phyloP scores from a whole-genome alignment of 2,329 filamentous ascomycete genomes.

The Monosporascus sp. region DNA sequence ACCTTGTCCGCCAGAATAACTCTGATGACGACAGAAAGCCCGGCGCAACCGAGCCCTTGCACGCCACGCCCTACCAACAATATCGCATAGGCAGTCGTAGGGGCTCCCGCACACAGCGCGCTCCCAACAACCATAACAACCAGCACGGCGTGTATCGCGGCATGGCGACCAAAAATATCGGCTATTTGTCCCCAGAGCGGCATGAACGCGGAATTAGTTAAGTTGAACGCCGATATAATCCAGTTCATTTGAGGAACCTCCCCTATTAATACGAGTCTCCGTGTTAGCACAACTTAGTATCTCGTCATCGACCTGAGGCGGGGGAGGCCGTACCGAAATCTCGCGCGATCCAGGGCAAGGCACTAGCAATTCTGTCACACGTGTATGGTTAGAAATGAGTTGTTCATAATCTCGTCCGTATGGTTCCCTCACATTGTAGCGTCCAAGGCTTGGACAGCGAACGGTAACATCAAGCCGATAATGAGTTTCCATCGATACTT shows the following conservation, averaged over 20 bases:
- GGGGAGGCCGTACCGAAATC: slow-evolving; percentile 48
- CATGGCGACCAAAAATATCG: slow-evolving; percentile 60
- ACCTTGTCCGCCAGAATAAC: slow-evolving; percentile 63
- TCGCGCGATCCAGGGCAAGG: slow-evolving; percentile 55
- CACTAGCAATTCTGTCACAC: slow-evolving; percentile 40
- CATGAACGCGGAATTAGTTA: slow-evolving; percentile 62
- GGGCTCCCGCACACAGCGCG: slow-evolving; percentile 54
- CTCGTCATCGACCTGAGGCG: not conserved
- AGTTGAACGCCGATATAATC: slow-evolving; percentile 64
- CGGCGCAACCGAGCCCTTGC: slow-evolving; percentile 57
- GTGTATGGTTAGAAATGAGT: slow-evolving; percentile 1
- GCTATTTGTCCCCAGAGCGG: slow-evolving; percentile 60
- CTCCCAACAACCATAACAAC: slow-evolving; percentile 55
- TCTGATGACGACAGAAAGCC: slow-evolving; percentile 54
- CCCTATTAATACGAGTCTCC: slow-evolving; percentile 24
- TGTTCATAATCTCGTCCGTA: slow-evolving; percentile 10
- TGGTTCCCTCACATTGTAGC: slow-evolving; percentile 44
- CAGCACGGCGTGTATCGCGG: slow-evolving; percentile 50
- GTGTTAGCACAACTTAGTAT: slow-evolving; percentile 1
- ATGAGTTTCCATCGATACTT: slow-evolving; percentile 55
- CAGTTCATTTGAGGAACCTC: slow-evolving; percentile 57
- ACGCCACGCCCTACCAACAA: slow-evolving; percentile 58
- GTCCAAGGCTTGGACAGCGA: slow-evolving; percentile 57
- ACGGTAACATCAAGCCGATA: slow-evolving; percentile 53
- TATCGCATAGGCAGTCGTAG: slow-evolving; percentile 47